Evolutionary conservation across 1,284 basidiomycete species (phyloP).

Genomic region (Athelia sp.): DNA sequence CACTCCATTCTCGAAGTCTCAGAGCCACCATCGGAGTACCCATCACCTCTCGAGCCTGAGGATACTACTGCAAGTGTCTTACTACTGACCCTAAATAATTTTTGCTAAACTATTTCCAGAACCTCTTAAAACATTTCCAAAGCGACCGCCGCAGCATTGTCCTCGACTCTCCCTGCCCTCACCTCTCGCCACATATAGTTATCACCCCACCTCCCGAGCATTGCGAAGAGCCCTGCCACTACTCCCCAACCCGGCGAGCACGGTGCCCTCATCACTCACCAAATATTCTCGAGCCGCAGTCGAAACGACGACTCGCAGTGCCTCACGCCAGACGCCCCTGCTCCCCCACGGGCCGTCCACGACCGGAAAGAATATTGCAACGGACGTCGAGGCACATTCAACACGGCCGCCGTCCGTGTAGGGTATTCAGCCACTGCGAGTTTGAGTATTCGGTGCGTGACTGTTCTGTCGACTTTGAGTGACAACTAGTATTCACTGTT

Average conservation of each 20-base stretch:
- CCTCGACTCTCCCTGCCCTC: slow-evolving; percentile 19
- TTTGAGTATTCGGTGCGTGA: neutral
- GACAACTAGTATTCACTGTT: neutral
- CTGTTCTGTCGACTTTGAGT: neutral
- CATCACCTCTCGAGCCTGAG: neutral
- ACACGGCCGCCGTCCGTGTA: neutral
- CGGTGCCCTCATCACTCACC: slow-evolving; percentile 12
- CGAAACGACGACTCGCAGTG: slow-evolving; percentile 16
- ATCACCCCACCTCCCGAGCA: slow-evolving; percentile 37
- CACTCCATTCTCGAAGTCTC: too few species aligned
- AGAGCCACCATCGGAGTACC: too few species aligned
- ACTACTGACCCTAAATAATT: too few species aligned
- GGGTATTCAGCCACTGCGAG: neutral
- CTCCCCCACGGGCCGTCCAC: too few species aligned
- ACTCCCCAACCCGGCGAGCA: too few species aligned
- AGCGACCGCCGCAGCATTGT: slow-evolving; percentile 24
- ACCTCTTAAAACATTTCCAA: slow-evolving; percentile 21
- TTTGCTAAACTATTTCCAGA: slow-evolving; percentile 12
- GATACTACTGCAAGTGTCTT: neutral
- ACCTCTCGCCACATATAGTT: slow-evolving; percentile 40
- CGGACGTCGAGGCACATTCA: too few species aligned
- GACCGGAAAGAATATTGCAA: too few species aligned
- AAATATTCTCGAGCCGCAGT: slow-evolving; percentile 30
- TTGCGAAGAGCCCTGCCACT: slow-evolving; percentile 26
- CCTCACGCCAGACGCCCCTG: slow-evolving; percentile 3